These are phyloP conservation scores for Rhynchospora tenuis DNA, from an alignment of 176 grass and related monocot species.

Conservation along the genomic window DNA sequence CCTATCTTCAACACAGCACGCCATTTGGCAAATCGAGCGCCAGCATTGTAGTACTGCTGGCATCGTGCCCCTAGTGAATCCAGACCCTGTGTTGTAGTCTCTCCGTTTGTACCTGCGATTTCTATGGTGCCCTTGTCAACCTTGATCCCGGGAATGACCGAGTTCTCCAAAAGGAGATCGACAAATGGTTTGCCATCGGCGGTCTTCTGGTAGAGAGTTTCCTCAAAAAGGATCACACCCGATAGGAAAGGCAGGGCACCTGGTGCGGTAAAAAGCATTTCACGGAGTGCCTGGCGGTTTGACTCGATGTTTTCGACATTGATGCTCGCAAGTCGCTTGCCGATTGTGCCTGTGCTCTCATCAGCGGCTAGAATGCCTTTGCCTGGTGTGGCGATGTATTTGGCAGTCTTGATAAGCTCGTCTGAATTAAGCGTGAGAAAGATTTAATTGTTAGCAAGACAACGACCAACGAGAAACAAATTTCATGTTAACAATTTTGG, in stretches of 20 bases:
- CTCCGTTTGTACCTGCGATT: constrained; percentile 58
- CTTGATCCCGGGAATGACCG: constrained; percentile 79
- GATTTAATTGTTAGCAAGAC: not conserved
- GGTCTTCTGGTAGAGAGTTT: constrained; percentile 81
- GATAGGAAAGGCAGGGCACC: constrained; percentile 50
- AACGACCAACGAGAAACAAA: not conserved
- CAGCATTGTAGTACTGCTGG: constrained; percentile 73
- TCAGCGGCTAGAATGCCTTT: constrained; percentile 85
- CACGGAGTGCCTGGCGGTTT: constrained; percentile 82
- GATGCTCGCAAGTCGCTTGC: constrained; percentile 89
- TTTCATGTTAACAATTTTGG: not conserved
- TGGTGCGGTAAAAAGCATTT: constrained; percentile 73
- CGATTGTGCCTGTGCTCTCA: constrained; percentile 91
- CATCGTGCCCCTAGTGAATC: constrained; percentile 71
- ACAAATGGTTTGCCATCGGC: constrained; percentile 58
- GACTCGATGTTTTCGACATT: constrained; percentile 83
- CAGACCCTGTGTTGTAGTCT: constrained; percentile 78
- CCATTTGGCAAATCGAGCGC: constrained; percentile 94
- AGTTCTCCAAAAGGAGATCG: constrained; percentile 47
- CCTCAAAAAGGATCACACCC: constrained; percentile 95
- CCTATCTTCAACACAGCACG: constrained; percentile 88
- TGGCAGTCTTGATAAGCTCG: constrained; percentile 85
- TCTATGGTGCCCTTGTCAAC: constrained; percentile 93
- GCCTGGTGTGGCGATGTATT: constrained; percentile 78
- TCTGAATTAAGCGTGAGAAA: constrained; percentile 26